Base-by-base conservation (phyloP, 768 basidiomycete genomes). In the Leccinum subgranulosum region DNA sequence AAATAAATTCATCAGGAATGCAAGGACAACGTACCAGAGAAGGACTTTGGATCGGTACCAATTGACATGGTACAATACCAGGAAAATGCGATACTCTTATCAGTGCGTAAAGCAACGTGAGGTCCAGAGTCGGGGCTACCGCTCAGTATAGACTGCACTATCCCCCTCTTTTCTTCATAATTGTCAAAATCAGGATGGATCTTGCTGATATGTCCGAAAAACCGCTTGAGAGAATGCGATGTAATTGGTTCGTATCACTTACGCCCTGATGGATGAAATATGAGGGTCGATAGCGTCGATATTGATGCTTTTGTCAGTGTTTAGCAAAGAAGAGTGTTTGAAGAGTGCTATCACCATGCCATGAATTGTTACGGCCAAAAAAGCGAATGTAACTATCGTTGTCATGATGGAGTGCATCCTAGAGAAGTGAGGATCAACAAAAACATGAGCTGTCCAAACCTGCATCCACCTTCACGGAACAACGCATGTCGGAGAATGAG, bases 41-140 rank as follows among this genome's bases (percentile, higher is more conserved):
- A 39, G 7, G 36, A 17, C 36, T 39, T 3, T 39, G 36, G 36
- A 39, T 39, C 9, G 29, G 29, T 60, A 7, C 59, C 65, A 5
- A 60, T 48, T 2, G 25, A 17, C 7, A 66, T 55, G 8, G 12
- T 31, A 10, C 63, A 54, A 5, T 53, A 64, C 61, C 61, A 66
- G 8, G 52, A 29, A 12, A 36, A 12, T 7, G 12, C 3, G 25
- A 4, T 36, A 11, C 2, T 4, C 15, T 25, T 0, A 14, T 50
- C 21, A 5, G 27, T 51, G 46, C 6, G 17, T 39, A 65, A 45
- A 8, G n/a, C 19, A 3, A 36, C 34, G 21, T 49, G 17, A 29
- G 19, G 21, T 21, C 27, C 2, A 49, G 51, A 25, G 46, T 53
- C 34, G 19, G n/a, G 3, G 10, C 4, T n/a, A 27, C 8, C 9